These are phyloP conservation scores for Cyclotella choctawhatcheeana DNA, from an alignment of 108 stramenopile genomes.

Conservation along the genomic window DNA sequence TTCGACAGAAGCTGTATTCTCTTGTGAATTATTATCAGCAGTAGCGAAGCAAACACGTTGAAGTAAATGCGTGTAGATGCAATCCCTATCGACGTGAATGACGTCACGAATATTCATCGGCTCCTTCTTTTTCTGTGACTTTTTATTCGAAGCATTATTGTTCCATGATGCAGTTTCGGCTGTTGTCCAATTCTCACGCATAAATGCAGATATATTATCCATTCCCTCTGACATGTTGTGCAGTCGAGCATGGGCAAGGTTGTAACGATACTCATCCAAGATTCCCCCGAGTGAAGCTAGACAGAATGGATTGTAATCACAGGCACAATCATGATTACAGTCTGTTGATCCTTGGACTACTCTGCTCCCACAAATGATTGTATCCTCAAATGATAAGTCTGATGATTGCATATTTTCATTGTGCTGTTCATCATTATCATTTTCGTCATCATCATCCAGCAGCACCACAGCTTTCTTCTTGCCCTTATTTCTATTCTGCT, in stretches of 20 bases:
- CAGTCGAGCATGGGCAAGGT: slow-evolving; percentile 10
- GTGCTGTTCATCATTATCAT: neutral
- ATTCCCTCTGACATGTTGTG: neutral
- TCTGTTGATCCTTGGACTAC: too few relatives aligned
- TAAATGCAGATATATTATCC: neutral
- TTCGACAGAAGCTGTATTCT: neutral
- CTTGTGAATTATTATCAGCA: too few relatives aligned
- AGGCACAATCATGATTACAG: slow-evolving; percentile 35
- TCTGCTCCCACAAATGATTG: slow-evolving; percentile 21
- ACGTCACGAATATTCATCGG: too few relatives aligned
- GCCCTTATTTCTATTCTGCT: too few relatives aligned
- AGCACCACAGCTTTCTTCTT: slow-evolving; percentile 25
- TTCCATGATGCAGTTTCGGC: too few relatives aligned
- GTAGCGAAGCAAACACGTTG: neutral
- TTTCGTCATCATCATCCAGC: neutral
- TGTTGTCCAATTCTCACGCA: slow-evolving; percentile 9
- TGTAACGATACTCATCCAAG: slow-evolving; percentile 61
- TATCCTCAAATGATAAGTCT: too few relatives aligned
- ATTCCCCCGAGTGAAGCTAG: slow-evolving; percentile 73
- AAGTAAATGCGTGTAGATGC: neutral
- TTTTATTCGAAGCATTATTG: too few relatives aligned
- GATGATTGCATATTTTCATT: neutral
- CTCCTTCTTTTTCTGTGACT: too few relatives aligned
- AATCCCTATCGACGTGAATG: too few relatives aligned
- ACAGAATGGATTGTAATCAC: slow-evolving; percentile 79